Evolutionary conservation across 225 moss, liverwort and hornwort species (phyloP), one percentile per base, ranked within the genome.

Genomic region (Polytrichum commune): DNA sequence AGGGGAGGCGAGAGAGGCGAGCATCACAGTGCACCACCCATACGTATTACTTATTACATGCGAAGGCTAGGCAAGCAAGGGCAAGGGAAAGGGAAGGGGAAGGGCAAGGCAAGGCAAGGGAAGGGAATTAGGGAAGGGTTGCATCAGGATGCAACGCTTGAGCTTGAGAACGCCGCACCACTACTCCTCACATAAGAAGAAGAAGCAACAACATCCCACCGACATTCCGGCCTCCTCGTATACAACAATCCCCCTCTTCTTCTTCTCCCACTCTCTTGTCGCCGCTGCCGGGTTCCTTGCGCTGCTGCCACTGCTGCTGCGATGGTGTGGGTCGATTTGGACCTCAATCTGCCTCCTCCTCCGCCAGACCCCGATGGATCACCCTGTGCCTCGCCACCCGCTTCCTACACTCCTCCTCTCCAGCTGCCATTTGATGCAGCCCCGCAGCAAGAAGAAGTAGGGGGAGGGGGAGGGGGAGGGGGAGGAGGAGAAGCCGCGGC

Each of bases 261-360:
- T 28, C 57, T 10, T 33, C 25, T 56, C 1, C 35, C 56, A 46
- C 35, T 46, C 69, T 27, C 23, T 23, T 22, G 69, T 65, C 53
- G 65, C 54, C 67, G 73, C 27, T 58, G 74, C 2, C 26, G 1
- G 53, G 29, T 30, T 54, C 26, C 19, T 24, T 4, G 57, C 1
- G 25, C 25, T 25, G 25, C 25, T 25, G 0, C 25, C 25, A 25
- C 25, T 3, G 19, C 60, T 19, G 55, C 60, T 10, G 71, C 25
- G 5, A 81, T 87, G 87, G 87, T 81, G 58, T 83, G 84, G 87
- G 87, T 87, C 74, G 81, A 87, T 77, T 76, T 87, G 63, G 87
- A 87, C 84, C 71, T 87, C 66, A 87, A 87, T 77, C 75, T 87
- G 65, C 87, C 87, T 22, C 83, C 87, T 66, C 87, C 87, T 53